These are phyloP conservation scores for Myxozyma vanderwaltii DNA, from an alignment of 805 yeast species.

Conservation along the genomic window DNA sequence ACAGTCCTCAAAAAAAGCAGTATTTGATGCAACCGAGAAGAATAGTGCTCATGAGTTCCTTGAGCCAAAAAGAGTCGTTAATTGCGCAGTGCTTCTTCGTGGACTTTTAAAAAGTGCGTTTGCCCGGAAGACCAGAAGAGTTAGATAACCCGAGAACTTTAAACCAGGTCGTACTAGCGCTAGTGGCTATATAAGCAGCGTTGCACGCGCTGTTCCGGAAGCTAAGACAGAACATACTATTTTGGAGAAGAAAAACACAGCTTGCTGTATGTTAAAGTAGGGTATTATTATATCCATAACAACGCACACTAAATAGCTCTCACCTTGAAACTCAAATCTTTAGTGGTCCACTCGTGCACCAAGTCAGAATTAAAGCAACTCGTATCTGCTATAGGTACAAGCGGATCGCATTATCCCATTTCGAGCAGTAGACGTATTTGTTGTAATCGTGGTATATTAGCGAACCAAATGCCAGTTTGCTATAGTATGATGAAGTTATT, in stretches of 20 bases:
- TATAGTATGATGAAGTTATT: no score
- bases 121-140: conserved; percentile 1
- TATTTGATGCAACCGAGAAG: no score
- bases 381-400: neutral
- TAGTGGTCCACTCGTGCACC: neutral
- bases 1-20: no score
- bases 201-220: no score
- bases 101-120: neutral
- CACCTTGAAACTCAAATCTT: neutral
- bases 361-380: neutral
- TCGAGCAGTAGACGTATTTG: no score
- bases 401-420: neutral
- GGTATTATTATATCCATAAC: neutral
- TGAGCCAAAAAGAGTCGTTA: neutral
- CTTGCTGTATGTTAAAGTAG: no score
- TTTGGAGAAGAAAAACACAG: no score
- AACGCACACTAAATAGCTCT: neutral
- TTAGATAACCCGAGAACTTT: conserved; percentile 4
- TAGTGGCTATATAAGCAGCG: neutral
- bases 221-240: no score
- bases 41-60: no score
- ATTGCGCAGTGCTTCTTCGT: neutral
- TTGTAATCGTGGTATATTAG: no score
- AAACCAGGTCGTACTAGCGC: neutral
- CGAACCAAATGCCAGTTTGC: no score